Evolutionary conservation across 345 rosid species (phyloP).

Genomic region (Abelmoschus esculentus): DNA sequence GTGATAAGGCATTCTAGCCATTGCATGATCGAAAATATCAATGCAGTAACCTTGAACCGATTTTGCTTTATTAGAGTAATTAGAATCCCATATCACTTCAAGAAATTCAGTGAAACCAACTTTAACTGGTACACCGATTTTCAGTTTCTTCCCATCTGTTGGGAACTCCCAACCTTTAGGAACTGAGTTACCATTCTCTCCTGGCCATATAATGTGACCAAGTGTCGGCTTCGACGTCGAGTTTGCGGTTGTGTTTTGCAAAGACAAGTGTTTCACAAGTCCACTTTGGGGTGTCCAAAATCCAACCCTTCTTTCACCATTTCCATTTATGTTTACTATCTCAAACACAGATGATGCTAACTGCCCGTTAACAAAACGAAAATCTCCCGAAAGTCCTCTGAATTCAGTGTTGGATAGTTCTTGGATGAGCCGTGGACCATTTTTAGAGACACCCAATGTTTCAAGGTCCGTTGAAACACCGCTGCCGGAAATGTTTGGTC

Average conservation of each 20-base stretch:
- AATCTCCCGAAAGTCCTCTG: constrained; percentile 38
- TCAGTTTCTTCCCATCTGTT: constrained; percentile 31
- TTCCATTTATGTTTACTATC: constrained; percentile 34
- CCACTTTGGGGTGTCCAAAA: constrained; percentile 39
- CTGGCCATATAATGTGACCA: constrained; percentile 34
- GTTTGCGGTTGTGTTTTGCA: background rate
- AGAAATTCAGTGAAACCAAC: constrained; percentile 34
- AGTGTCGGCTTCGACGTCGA: constrained; percentile 24
- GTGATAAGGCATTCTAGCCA: constrained; percentile 33
- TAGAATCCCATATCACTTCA: constrained; percentile 16
- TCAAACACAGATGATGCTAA: constrained; percentile 25
- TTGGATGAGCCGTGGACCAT: constrained; percentile 32
- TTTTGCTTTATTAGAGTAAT: background rate
- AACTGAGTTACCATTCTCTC: constrained; percentile 14
- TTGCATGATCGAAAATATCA: constrained; percentile 38
- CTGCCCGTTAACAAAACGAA: constrained; percentile 25
- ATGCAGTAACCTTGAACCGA: constrained; percentile 31
- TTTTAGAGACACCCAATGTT: constrained; percentile 31
- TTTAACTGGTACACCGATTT: constrained; percentile 38
- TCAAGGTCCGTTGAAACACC: constrained; percentile 23
- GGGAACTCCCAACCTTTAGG: constrained; percentile 49
- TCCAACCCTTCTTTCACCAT: constrained; percentile 25
- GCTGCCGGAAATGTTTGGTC: constrained; percentile 6
- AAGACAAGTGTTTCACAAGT: constrained; percentile 20
- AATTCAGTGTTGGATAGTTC: constrained; percentile 26